Conservation (phyloP, 129 eudicot species). For the Tagetes patula region DNA sequence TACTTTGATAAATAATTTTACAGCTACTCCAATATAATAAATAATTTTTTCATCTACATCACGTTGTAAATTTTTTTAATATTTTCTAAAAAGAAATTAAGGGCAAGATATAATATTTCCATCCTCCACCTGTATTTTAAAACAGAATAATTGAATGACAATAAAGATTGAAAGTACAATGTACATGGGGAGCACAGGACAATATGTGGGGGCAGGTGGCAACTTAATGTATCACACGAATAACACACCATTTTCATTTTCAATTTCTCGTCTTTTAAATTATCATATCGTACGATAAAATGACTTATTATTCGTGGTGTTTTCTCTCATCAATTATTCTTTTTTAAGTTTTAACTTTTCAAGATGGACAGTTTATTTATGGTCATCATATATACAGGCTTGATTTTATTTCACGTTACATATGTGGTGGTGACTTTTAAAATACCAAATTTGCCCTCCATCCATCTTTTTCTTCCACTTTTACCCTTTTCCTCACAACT, state of each 20-base stretch:
- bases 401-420: background rate
- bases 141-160: slow-evolving; percentile 2
- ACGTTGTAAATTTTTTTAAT: no score
- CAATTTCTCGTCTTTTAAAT: background rate
- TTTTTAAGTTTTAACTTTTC: background rate
- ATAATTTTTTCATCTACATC: no score
- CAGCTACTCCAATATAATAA: no score
- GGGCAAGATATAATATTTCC: background rate
- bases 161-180: slow-evolving; percentile 12
- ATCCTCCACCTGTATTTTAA: background rate
- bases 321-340: slow-evolving; percentile 16
- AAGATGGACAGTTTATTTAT: slow-evolving; percentile 10
- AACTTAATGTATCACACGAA: slow-evolving; percentile 14
- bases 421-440: background rate
- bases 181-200: slow-evolving; percentile 7
- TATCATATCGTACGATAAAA: slow-evolving; percentile 14
- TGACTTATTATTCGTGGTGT: slow-evolving; percentile 3
- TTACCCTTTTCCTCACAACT: background rate
- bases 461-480: background rate
- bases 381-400: background rate
- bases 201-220: slow-evolving; percentile 23
- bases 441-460: slow-evolving; percentile 3
- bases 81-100: no score
- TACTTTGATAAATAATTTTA: no score
- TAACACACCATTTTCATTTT: background rate